Conservation (phyloP, 2,329 filamentous ascomycete genomes). For the Trichoderma breve region DNA sequence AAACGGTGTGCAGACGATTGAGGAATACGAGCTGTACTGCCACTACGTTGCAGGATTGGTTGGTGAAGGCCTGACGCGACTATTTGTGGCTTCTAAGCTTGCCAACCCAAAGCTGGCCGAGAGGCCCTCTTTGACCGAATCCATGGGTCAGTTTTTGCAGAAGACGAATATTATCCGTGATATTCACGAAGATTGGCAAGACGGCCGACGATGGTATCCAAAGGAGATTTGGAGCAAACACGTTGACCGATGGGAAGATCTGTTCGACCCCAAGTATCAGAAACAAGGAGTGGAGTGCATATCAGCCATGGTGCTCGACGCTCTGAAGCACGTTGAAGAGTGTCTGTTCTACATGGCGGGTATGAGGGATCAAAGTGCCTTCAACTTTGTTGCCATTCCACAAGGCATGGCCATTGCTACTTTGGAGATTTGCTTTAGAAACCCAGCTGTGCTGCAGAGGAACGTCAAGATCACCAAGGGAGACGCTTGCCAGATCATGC, state of each 20-base stretch:
- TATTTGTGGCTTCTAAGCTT: conserved; percentile 84
- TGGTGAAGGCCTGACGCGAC: conserved; percentile 83
- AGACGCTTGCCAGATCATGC: conserved; percentile 87
- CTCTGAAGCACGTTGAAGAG: conserved; percentile 81
- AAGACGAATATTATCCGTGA: conserved; percentile 99
- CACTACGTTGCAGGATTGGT: conserved; percentile 99
- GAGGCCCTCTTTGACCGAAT: conserved; percentile 78
- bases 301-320: conserved; percentile 92
- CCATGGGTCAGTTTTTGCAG: conserved; percentile 96
- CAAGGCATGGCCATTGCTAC: conserved; percentile 98
- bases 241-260: conserved; percentile 82
- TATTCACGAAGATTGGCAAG: conserved; percentile 82
- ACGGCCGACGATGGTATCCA: conserved; percentile 90
- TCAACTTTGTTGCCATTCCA: conserved; percentile 98
- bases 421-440: conserved; percentile 86
- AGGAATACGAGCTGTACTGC: conserved; percentile 95
- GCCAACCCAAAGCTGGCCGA: conserved; percentile 82
- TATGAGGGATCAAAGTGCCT: conserved; percentile 91
- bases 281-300: conserved; percentile 78
- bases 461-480: conserved; percentile 98
- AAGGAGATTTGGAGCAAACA: conserved; percentile 97
- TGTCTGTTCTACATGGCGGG: conserved; percentile 98
- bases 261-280: conserved; percentile 79
- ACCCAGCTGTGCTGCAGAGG: conserved; percentile 77
- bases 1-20: conserved; percentile 76